Evolutionary conservation across 2,329 filamentous ascomycete genomes (phyloP).

Genomic region (Botryotinia convoluta): DNA sequence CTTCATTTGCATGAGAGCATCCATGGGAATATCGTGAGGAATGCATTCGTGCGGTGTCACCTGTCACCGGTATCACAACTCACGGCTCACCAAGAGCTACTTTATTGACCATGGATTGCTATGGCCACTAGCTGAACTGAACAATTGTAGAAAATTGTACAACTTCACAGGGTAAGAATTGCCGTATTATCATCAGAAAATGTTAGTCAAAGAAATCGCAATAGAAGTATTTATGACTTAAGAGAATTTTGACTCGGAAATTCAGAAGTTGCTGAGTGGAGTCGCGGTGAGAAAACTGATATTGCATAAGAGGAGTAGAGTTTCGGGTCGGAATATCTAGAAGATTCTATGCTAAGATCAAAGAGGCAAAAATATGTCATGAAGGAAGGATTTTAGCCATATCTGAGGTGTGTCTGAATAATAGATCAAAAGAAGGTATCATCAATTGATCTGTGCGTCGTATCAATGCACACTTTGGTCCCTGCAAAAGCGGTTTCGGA

Average conservation of each 20-base stretch:
- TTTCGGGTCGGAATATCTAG: slow-evolving; percentile 7
- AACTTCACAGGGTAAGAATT: not conserved
- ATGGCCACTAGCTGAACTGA: not conserved
- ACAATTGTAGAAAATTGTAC: not conserved
- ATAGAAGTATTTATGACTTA: not conserved
- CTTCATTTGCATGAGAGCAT: not conserved
- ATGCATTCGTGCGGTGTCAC: slow-evolving; percentile 8
- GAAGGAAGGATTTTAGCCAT: not conserved
- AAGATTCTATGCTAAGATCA: not conserved
- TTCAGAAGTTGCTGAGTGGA: not conserved
- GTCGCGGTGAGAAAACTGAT: slow-evolving; percentile 12
- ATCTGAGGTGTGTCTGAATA: not conserved
- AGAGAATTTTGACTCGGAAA: not conserved
- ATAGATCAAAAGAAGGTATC: not conserved
- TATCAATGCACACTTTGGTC: not conserved
- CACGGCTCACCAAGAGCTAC: not conserved
- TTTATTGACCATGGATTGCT: not conserved
- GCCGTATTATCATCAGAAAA: not conserved
- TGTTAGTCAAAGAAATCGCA: slow-evolving; percentile 2
- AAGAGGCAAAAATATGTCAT: not conserved
- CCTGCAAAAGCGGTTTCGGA: slow-evolving; percentile 8
- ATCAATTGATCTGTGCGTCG: not conserved
- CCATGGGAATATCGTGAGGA: not conserved
- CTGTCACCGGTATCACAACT: slow-evolving; percentile 1
- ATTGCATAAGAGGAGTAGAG: not conserved